Evolutionary conservation across 2,329 filamentous ascomycete species (phyloP).

Genomic region (Albophoma yamanashiensis): DNA sequence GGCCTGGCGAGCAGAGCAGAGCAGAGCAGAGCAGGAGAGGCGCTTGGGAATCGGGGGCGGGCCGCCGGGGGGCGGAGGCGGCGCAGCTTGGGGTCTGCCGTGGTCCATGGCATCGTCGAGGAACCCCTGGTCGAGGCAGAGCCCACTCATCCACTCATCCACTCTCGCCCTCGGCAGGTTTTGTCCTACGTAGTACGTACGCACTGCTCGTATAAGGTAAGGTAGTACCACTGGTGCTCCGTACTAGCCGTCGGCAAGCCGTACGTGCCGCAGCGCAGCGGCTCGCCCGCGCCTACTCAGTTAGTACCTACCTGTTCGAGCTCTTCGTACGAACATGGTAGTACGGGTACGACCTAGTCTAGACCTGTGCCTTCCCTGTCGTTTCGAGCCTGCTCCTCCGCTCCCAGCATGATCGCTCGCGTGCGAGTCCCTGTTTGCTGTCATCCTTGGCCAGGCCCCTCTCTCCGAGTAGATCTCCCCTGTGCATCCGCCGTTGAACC

Average conservation of each 20-base stretch:
- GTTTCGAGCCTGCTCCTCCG: background rate
- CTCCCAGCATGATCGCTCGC: background rate
- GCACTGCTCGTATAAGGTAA: too few relatives aligned
- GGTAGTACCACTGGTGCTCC: too few relatives aligned
- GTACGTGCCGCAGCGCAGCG: background rate
- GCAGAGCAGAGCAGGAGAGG: background rate
- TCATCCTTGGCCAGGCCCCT: background rate
- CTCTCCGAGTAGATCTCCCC: background rate
- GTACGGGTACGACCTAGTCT: too few relatives aligned
- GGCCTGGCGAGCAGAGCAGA: too few relatives aligned
- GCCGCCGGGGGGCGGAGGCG: too few relatives aligned
- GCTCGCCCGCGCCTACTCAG: too few relatives aligned
- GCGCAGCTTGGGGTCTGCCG: background rate
- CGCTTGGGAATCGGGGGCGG: too few relatives aligned
- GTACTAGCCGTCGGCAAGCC: too few relatives aligned
- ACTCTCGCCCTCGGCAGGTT: background rate
- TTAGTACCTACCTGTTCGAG: background rate
- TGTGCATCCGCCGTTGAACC: background rate
- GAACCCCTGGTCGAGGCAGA: background rate
- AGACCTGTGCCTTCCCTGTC: background rate
- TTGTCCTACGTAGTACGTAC: too few relatives aligned
- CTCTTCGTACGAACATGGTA: background rate
- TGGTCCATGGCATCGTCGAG: background rate
- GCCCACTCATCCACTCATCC: background rate
- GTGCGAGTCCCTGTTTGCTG: background rate